Evolutionary conservation across 208 protist species (phyloP).

Genomic region (Acanthamoeba pearcei): DNA sequence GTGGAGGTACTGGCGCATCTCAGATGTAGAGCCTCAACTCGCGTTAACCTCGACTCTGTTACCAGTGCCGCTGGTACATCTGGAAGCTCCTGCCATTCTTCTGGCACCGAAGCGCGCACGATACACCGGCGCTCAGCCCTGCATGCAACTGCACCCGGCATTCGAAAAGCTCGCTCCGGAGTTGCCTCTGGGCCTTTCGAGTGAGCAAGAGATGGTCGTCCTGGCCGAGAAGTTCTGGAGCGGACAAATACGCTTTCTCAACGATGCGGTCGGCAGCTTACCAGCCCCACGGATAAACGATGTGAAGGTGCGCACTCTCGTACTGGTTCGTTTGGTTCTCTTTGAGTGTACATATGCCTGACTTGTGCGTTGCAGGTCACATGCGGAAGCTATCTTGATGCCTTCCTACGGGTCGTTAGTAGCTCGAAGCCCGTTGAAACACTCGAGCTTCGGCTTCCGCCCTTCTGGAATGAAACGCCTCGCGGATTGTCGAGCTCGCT

Average conservation of each 20-base stretch:
- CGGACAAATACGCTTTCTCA: not conserved
- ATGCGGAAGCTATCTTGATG: not conserved
- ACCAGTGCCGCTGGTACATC: not conserved
- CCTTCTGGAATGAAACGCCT: not conserved
- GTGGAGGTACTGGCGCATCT: not conserved
- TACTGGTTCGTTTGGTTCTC: not conserved
- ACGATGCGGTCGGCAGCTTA: not conserved
- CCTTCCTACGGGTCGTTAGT: not conserved
- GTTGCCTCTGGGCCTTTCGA: not conserved
- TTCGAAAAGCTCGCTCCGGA: not conserved
- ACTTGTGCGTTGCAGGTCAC: not conserved
- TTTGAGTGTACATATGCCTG: not conserved
- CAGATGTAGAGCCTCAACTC: not conserved
- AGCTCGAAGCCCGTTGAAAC: constrained; percentile 17
- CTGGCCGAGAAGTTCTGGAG: constrained; percentile 9
- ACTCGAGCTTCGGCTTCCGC: constrained; percentile 24
- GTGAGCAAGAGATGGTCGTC: not conserved
- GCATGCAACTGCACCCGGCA: not conserved
- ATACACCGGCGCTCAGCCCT: not conserved
- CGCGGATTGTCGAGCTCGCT: not conserved
- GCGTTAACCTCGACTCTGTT: not conserved
- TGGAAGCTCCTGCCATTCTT: not conserved
- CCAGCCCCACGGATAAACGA: not conserved
- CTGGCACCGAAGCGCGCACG: not conserved
- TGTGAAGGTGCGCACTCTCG: not conserved